Base-by-base conservation (phyloP, 2,329 filamentous ascomycete genomes). In the Eutypa lata region DNA sequence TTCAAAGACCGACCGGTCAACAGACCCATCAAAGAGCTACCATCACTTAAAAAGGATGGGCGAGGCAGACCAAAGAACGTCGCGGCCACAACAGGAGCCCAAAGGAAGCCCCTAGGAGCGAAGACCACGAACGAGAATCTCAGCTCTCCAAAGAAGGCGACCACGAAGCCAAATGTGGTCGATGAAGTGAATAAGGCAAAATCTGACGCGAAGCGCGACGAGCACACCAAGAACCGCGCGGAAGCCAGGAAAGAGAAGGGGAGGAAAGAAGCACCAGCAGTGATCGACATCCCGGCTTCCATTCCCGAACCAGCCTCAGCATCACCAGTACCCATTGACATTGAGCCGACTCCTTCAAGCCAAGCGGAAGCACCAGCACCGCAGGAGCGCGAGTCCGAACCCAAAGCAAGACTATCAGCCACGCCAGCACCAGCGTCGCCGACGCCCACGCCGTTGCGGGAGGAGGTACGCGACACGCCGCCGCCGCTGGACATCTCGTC, bases 101-200 rank as follows among this genome's bases (percentile, higher is more conserved):
- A 66, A 35, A 76, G 81, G 48, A 79, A 75, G 53, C 78, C 81
- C 1, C 69, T 85, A 11, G 71, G 76, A 7, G 72, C 73, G 45
- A 87, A 87, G 69, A 87, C 73, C 68, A 79, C 80, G 16, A 86
- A 86, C 61, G 76, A 83, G 51, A 77, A 81, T 58, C 63, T 87
- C 43, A 72, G 73, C 28, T 86, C 84, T 2, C 83, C 83, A 0
- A 82, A 76, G 62, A 86, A 86, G 64, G 58, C 57, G 2, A 47
- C 67, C 7, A 18, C 35, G n/a, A 78, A 74, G 50, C 54, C 65
- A 10, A 35, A 59, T 3, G 50, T 57, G 10, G 51, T 57, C 3
- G 73, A 77, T 28, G 74, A 77, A 45, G 58, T 70, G 10, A 66
- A 71, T 8, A 61, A 70, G 33, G 66, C 64, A 2, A 81, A 80